Percentiles rank a stretch among this genome's conserved stretches.
Evolutionary conservation across 139 green algal genomes (phyloP).

Genomic region (Pycnococcus provasolii): DNA sequence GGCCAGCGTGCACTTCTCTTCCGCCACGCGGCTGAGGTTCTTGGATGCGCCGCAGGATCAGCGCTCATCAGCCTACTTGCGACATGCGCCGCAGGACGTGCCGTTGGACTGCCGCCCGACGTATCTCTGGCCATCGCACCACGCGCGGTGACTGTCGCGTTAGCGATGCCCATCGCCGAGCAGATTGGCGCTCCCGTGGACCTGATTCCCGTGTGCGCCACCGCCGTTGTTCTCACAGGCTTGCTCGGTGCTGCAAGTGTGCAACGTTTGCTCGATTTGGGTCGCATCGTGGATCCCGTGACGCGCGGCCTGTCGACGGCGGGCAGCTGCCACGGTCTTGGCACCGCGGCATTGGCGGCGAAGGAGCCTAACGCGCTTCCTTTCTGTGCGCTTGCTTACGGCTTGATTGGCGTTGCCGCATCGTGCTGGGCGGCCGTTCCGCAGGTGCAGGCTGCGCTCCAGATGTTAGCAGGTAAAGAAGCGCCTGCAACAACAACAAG

Average conservation of each 20-base stretch:
- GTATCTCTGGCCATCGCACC: slow-evolving; percentile 59
- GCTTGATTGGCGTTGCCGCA: slow-evolving; percentile 66
- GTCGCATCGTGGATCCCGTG: slow-evolving; percentile 60
- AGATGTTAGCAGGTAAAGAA: slow-evolving; percentile 10
- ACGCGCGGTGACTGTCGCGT: slow-evolving; percentile 68
- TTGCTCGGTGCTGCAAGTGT: slow-evolving; percentile 62
- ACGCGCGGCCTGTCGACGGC: slow-evolving; percentile 63
- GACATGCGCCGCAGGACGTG: slow-evolving; percentile 49
- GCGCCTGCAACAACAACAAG: too few species aligned
- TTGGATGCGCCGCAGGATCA: slow-evolving; percentile 48
- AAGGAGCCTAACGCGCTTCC: slow-evolving; percentile 73
- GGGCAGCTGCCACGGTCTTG: slow-evolving; percentile 60
- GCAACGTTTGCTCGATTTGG: slow-evolving; percentile 45
- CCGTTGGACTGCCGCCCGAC: slow-evolving; percentile 41
- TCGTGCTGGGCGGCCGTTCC: slow-evolving; percentile 51
- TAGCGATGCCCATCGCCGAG: slow-evolving; percentile 69
- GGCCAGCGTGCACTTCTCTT: slow-evolving; percentile 52
- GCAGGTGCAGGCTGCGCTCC: slow-evolving; percentile 5
- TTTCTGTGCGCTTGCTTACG: slow-evolving; percentile 73
- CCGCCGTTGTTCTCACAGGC: slow-evolving; percentile 64
- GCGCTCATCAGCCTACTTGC: slow-evolving; percentile 62
- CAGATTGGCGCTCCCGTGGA: slow-evolving; percentile 34
- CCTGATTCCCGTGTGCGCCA: slow-evolving; percentile 57
- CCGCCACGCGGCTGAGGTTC: slow-evolving; percentile 65
- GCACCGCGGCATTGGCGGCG: slow-evolving; percentile 63